A percentile compares a stretch with the other conserved stretches of the same genome.
Evolutionary conservation across 2,329 filamentous ascomycete species (phyloP).

Genomic region (Phialemoniopsis sp.): DNA sequence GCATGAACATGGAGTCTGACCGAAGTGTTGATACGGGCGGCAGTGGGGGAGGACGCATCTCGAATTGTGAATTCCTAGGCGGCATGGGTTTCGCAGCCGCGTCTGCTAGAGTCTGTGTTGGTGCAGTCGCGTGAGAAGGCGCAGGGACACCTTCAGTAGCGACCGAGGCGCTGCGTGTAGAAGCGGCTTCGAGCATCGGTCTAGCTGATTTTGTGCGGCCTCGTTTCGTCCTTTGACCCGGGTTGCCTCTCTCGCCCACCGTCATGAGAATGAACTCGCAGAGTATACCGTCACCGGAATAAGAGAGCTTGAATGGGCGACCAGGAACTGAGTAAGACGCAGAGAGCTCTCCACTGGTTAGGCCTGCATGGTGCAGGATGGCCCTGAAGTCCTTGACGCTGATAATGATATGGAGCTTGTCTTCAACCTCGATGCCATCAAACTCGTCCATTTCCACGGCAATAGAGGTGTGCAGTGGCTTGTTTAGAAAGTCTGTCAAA

Average conservation of each 20-base stretch:
- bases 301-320: slow-evolving; percentile 68
- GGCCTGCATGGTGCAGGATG: slow-evolving; percentile 71
- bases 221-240: slow-evolving; percentile 42
- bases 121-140: slow-evolving; percentile 14
- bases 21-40: slow-evolving; percentile 54
- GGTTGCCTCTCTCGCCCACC: slow-evolving; percentile 55
- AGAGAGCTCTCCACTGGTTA: slow-evolving; percentile 60
- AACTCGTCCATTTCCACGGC: slow-evolving; percentile 74
- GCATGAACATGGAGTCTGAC: slow-evolving; percentile 68
- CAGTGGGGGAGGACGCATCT: slow-evolving; percentile 20
- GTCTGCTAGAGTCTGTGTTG: slow-evolving; percentile 27
- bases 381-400: slow-evolving; percentile 81
- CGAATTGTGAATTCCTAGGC: slow-evolving; percentile 23
- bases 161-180: slow-evolving; percentile 34
- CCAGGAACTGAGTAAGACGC: slow-evolving; percentile 69
- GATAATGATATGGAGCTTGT: slow-evolving; percentile 74
- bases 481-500: slow-evolving; percentile 65
- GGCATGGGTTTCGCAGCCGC: slow-evolving; percentile 31
- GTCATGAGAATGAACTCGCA: slow-evolving; percentile 84
- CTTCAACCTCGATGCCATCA: slow-evolving; percentile 68
- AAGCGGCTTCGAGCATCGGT: slow-evolving; percentile 43
- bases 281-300: slow-evolving; percentile 62
- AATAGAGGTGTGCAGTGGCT: slow-evolving; percentile 76
- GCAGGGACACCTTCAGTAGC: background rate
- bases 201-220: slow-evolving; percentile 31